These are phyloP conservation scores for Ceratocystis harringtonii DNA, from an alignment of 2,329 filamentous ascomycete genomes.

Conservation along the genomic window DNA sequence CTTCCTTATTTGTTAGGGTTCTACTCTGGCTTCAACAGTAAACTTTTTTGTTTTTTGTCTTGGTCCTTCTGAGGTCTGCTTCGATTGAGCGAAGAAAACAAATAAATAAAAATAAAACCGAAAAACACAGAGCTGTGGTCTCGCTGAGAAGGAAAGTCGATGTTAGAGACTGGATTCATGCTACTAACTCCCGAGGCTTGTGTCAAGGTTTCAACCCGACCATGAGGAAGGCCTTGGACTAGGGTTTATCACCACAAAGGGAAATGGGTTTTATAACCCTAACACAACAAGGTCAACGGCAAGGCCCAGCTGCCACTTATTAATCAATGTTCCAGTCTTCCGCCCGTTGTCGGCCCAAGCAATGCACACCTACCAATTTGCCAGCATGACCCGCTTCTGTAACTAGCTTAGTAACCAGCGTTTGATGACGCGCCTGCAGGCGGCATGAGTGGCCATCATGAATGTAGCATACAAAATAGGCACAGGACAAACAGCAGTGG, in stretches of 20 bases:
- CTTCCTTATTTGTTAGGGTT: neutral
- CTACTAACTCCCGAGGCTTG: neutral
- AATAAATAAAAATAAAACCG: neutral
- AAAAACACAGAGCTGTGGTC: neutral
- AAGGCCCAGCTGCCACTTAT: neutral
- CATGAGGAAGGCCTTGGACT: neutral
- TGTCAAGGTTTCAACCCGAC: constrained; percentile 1
- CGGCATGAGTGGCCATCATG: neutral
- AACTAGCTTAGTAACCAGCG: neutral
- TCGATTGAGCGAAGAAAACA: neutral
- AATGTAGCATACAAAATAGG: neutral
- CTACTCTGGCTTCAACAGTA: neutral
- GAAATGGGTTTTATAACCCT: neutral
- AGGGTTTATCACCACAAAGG: neutral
- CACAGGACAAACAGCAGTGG: neutral
- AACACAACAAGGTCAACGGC: neutral
- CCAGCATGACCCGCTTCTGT: neutral
- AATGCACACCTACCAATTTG: no score
- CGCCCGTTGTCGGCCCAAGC: no score
- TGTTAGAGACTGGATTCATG: neutral
- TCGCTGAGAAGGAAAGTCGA: neutral
- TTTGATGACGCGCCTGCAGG: neutral
- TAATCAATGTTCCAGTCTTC: no score
- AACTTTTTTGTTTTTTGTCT: neutral
- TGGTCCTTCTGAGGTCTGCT: neutral